These are phyloP conservation scores for Globisporangium iwayamae DNA, from an alignment of 352 stramenopile genomes.

Conservation along the genomic window DNA sequence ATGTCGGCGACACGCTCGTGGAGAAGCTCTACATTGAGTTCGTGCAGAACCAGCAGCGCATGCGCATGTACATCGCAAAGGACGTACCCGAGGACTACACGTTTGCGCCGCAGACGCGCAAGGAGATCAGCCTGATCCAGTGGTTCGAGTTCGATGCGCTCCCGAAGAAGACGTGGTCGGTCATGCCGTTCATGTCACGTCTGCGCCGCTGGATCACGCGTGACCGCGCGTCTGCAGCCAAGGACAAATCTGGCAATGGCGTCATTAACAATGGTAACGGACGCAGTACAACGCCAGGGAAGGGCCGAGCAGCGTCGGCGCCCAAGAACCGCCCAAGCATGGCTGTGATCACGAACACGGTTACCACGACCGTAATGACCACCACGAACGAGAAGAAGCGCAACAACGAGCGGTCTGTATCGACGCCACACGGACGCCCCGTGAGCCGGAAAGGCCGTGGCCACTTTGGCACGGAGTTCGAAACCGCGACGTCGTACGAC, in stretches of 20 bases:
- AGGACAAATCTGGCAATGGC: conserved; percentile 33
- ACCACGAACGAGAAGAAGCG: conserved; percentile 36
- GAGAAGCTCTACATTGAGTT: conserved; percentile 85
- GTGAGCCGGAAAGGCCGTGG: conserved; percentile 47
- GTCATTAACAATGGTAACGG: not conserved
- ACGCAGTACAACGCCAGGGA: conserved; percentile 32
- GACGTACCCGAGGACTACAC: conserved; percentile 89
- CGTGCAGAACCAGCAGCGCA: conserved; percentile 84
- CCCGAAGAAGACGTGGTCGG: conserved; percentile 93
- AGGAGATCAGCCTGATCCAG: conserved; percentile 93
- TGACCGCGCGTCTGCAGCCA: conserved; percentile 29
- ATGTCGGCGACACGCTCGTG: conserved; percentile 71
- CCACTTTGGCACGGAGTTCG: conserved; percentile 82
- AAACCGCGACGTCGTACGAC: conserved; percentile 79
- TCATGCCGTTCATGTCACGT: conserved; percentile 91
- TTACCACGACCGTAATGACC: conserved; percentile 10
- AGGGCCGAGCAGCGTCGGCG: conserved; percentile 67
- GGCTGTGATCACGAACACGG: conserved; percentile 32
- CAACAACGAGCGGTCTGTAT: conserved; percentile 52
- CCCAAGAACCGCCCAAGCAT: conserved; percentile 59
- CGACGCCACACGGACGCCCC: conserved; percentile 56
- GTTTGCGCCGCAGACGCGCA: conserved; percentile 92
- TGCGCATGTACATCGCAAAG: conserved; percentile 91
- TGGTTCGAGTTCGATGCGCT: conserved; percentile 89
- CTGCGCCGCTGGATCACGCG: conserved; percentile 89